Base-by-base conservation (phyloP, 768 basidiomycete genomes). In the Ramaria rubella region DNA sequence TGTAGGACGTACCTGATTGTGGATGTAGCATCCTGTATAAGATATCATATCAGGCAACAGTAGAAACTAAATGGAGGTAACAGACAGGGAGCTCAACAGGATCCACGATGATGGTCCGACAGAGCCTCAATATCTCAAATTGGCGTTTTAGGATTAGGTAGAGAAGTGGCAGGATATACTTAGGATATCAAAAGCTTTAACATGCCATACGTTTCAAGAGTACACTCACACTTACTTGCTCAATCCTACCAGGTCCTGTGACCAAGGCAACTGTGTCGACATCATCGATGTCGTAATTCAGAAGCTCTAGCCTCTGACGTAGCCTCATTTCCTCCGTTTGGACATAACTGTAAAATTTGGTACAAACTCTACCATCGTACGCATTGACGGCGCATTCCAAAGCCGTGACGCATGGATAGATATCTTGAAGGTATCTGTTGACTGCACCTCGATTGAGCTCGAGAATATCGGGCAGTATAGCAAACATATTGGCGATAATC, bases 201-300 rank as follows among this genome's bases (percentile, higher is more conserved):
- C 21, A 34, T 5, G 31, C 30, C 14, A 9, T 14, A 26, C 36
- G 15, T 54, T 6, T 15, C 12, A n/a, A 33, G 21, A 26, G 48
- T 17, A 17, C 31, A 45, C 17, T n/a, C 12, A 21, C 31, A 46
- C 57, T 19, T 34, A 69, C 70, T 62, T 63, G 65, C 51, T 71
- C 70, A 4, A 67, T 57, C 9, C 66, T 60, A 3, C 64, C 65
- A 3, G 60, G 50, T 1, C 68, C 70, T 8, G 63, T 53, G 1
- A 71, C 60, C 2, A 70, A 61, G 3, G 57, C 46, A 6, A 71
- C 55, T 1, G 68, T 69, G 30, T 70, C 69, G 0, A 48, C 21
- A 2, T 62, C 66, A 42, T 71, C 69, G 26, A 71, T 67, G 33
- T 60, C 43, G 36, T 67, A 70, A 17, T 61, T 58, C 5, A 70